Evolutionary conservation across 2,329 filamentous ascomycete species (phyloP).

Genomic region (Fusarium bulbicola): DNA sequence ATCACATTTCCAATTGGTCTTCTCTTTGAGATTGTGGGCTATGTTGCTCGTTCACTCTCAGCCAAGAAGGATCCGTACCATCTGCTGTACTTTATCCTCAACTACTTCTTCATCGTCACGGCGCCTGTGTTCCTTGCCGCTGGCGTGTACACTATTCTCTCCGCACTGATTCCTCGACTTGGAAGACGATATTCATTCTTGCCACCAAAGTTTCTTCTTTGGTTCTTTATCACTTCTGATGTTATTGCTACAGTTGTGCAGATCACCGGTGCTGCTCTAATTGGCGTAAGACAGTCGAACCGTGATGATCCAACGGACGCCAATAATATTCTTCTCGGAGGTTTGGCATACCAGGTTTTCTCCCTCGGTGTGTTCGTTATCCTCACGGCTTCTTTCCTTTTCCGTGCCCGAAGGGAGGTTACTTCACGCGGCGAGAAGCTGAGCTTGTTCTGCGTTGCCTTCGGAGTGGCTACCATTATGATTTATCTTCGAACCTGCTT

Average conservation of each 20-base stretch:
- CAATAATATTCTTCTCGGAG: slow-evolving; percentile 65
- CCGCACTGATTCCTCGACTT: slow-evolving; percentile 57
- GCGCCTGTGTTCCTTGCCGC: slow-evolving; percentile 67
- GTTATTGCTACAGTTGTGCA: slow-evolving; percentile 63
- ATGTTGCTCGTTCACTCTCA: slow-evolving; percentile 58
- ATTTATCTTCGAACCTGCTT: slow-evolving; percentile 64
- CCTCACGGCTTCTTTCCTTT: slow-evolving; percentile 53
- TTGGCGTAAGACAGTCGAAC: slow-evolving; percentile 59
- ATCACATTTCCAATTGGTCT: slow-evolving; percentile 55
- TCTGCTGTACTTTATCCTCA: slow-evolving; percentile 64
- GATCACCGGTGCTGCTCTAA: slow-evolving; percentile 62
- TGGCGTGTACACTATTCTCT: slow-evolving; percentile 64
- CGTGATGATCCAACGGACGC: slow-evolving; percentile 58
- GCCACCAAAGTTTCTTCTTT: slow-evolving; percentile 57
- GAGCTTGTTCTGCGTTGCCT: slow-evolving; percentile 52
- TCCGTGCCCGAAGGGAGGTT: slow-evolving; percentile 47
- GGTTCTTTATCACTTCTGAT: slow-evolving; percentile 64
- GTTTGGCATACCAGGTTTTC: slow-evolving; percentile 64
- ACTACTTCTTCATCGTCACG: slow-evolving; percentile 70
- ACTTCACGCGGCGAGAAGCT: slow-evolving; percentile 39
- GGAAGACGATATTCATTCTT: slow-evolving; percentile 55
- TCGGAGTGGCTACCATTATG: slow-evolving; percentile 56
- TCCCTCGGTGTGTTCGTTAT: slow-evolving; percentile 60
- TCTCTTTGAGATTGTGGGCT: slow-evolving; percentile 60
- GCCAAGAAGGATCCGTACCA: slow-evolving; percentile 61